Base-by-base conservation (phyloP, 2,329 filamentous ascomycete genomes). In the Neofusicoccum sp. region DNA sequence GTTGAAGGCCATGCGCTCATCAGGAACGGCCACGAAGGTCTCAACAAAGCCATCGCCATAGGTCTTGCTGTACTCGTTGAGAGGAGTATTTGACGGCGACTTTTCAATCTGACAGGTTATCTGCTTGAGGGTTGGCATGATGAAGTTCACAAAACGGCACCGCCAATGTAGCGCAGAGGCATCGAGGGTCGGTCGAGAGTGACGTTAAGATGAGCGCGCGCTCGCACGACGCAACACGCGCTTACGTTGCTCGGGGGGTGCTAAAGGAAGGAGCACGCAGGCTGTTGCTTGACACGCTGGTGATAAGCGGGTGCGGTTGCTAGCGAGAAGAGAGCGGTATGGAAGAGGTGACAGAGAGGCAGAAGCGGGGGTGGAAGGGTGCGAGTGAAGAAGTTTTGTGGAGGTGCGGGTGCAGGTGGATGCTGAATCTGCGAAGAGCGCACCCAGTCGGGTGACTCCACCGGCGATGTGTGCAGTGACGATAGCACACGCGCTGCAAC, bases 81-180 rank as follows among this genome's bases (percentile, higher is more conserved):
- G 73, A 7, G 73, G 70, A 12, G 71, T 67, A 40, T 75, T 71
- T n/a, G 73, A 72, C n/a, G 72, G 68, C 6, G 75, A 72, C 54
- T 81, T 76, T 73, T 83, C 78, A 43, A 85, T 75, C 38, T 75
- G 75, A 74, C 83, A 85, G 20, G 68, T 75, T 33, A 85, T 72
- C 33, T 82, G 77, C 66, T 80, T 83, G 62, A 84, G 77, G 4
- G 73, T 77, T 6, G 83, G 83, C 83, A 85, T 85, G 41, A 14
- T 41, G 49, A 8, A 20, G 43, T 5, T 11, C 11, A 34, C 14
- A 11, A 16, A 12, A 11, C 14, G 5, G 31, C 36, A n/a, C 6
- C 12, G 3, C 16, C 9, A 14, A 14, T 14, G 31, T 12, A 8
- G n/a, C 31, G 30, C 11, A 5, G 9, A 33, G 45, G n/a, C n/a